These are phyloP conservation scores for Wickerhamiella cacticola DNA, from an alignment of 805 yeast species.

Conservation along the genomic window DNA sequence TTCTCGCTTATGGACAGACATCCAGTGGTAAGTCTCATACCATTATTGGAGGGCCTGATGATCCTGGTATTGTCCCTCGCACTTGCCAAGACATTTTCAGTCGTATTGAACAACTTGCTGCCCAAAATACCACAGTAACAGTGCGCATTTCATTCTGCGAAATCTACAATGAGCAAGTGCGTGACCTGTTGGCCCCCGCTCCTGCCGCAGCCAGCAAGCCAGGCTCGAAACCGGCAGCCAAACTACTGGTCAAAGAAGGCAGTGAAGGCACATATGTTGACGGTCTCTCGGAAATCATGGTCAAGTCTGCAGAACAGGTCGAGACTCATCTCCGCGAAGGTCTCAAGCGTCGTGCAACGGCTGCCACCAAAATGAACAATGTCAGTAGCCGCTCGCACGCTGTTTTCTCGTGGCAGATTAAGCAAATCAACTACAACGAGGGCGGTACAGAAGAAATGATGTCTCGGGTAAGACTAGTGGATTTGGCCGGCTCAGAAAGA, in stretches of 20 bases:
- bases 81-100: slow-evolving; percentile 44
- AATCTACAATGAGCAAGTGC: slow-evolving; percentile 65
- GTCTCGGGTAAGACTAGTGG: slow-evolving; percentile 59
- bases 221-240: slow-evolving; percentile 13
- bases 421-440: slow-evolving; percentile 39
- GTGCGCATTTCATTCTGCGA: slow-evolving; percentile 55
- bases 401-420: slow-evolving; percentile 49
- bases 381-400: slow-evolving; percentile 73
- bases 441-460: slow-evolving; percentile 34
- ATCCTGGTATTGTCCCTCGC: slow-evolving; percentile 56
- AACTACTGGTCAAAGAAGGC: slow-evolving; percentile 50
- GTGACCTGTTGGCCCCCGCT: slow-evolving; percentile 39
- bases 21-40: slow-evolving; percentile 78
- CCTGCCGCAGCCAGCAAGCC: slow-evolving; percentile 4
- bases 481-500: slow-evolving; percentile 75
- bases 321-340: slow-evolving; percentile 39
- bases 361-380: slow-evolving; percentile 61
- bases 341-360: slow-evolving; percentile 48
- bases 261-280: slow-evolving; percentile 67
- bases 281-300: slow-evolving; percentile 41
- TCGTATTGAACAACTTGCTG: slow-evolving; percentile 31
- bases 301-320: slow-evolving; percentile 42
- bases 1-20: slow-evolving; percentile 73
- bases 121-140: slow-evolving; percentile 31
- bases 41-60: slow-evolving; percentile 48